phyloP scores from a whole-genome alignment of 2,329 filamentous ascomycete species.

The Botrytis cinerea region DNA sequence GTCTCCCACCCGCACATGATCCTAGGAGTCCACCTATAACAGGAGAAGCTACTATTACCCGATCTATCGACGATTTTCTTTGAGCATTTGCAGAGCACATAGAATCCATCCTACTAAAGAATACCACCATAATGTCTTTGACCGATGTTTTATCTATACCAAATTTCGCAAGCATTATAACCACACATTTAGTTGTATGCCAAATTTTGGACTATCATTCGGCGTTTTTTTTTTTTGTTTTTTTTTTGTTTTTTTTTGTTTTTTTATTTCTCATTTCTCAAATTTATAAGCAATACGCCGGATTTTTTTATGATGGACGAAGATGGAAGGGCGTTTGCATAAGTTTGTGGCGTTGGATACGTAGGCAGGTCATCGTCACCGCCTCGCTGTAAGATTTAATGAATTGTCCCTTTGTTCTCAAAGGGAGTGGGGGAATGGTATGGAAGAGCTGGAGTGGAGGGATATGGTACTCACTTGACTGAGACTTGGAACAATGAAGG shows the following conservation, averaged over 20 bases:
- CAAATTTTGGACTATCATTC: slow-evolving; percentile 20
- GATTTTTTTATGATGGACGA: slow-evolving; percentile 24
- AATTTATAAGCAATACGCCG: slow-evolving; percentile 23
- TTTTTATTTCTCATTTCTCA: neutral
- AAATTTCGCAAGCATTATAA: slow-evolving; percentile 24
- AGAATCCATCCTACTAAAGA: slow-evolving; percentile 16
- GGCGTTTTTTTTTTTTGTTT: slow-evolving; percentile 10
- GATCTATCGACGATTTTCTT: slow-evolving; percentile 77
- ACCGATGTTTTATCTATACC: slow-evolving; percentile 23
- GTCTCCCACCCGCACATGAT: slow-evolving; percentile 49
- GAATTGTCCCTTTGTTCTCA: slow-evolving; percentile 22
- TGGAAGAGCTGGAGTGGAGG: slow-evolving; percentile 16
- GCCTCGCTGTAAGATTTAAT: slow-evolving; percentile 27
- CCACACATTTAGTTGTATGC: slow-evolving; percentile 23
- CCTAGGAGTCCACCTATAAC: slow-evolving; percentile 74
- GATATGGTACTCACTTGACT: neutral
- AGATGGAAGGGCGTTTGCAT: slow-evolving; percentile 25
- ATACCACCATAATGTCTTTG: slow-evolving; percentile 23
- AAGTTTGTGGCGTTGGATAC: slow-evolving; percentile 26
- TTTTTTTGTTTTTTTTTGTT: neutral
- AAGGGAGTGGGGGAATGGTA: neutral
- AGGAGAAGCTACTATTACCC: slow-evolving; percentile 72
- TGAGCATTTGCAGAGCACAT: slow-evolving; percentile 45
- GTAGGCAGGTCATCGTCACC: slow-evolving; percentile 23
- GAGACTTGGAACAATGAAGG: slow-evolving; percentile 9